Base-by-base conservation (phyloP, 2,329 filamentous ascomycete genomes). In the Pyricularia pennisetigena region DNA sequence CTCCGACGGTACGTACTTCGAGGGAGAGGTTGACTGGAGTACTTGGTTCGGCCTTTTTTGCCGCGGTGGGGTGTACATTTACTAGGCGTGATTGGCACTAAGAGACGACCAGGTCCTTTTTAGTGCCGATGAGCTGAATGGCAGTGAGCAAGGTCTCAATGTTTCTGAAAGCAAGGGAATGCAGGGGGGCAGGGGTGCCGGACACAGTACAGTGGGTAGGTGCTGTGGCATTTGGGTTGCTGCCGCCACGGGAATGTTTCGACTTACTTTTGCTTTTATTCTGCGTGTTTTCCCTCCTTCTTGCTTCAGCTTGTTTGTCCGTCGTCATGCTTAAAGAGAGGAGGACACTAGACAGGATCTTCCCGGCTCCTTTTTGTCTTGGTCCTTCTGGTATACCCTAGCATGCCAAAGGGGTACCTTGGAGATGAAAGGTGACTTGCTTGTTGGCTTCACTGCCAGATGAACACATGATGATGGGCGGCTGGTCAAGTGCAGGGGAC, bases 201-300 rank as follows among this genome's bases (percentile, higher is more conserved):
- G 57, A 62, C 24, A 62, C 59, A 62, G 24, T 62, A 23, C 59
- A 62, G 24, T 62, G 23, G 59, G 59, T 62, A 28, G 59, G 24
- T 62, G 24, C 59, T 20, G 59, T 62, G 59, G 59, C 59, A 62
- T 62, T 62, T 62, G 59, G 59, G 59, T 62, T 62, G 59, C 59
- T 62, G 59, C 59, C 59, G 57, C 57, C 24, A 23, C 59, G 59
- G 59, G 59, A 62, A 62, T 62, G 59, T 62, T 62, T 62, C 59
- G 59, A 26, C 59, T 14, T 62, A 16, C 59, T 28, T 62, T 28
- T 16, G 14, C 24, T 28, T 62, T 62, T 28, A 24, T 62, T 62
- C 59, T 62, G 24, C 12, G 59, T 26, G 24, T 28, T 62, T 28
- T 62, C 59, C 26, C 26, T 62, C 59, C 41, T 49, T 41, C 35